Percentiles rank a stretch among this genome's conserved stretches.
These are phyloP conservation scores for Inga oerstediana DNA, from an alignment of 306 rosid genomes.

Conservation along the genomic window DNA sequence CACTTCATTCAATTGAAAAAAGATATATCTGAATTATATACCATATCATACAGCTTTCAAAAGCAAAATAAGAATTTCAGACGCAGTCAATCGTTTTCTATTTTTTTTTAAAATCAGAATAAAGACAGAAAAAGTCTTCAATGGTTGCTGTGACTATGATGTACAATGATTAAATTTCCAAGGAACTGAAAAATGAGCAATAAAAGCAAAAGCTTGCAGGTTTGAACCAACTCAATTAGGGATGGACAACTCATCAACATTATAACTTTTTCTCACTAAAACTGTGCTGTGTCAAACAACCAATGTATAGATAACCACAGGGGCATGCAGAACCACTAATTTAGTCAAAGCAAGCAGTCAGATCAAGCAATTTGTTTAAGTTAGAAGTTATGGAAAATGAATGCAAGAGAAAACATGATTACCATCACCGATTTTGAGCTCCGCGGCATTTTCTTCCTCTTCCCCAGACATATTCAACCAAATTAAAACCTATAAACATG, in stretches of 20 bases:
- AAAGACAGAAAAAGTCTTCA: not conserved
- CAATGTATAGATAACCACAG: not conserved
- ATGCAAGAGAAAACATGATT: not conserved
- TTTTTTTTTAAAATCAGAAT: not conserved
- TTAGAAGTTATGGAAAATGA: not conserved
- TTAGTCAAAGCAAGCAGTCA: not conserved
- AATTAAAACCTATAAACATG: not conserved
- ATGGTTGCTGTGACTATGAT: not conserved
- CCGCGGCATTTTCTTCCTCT: constrained; percentile 95
- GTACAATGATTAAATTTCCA: not conserved
- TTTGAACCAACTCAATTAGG: not conserved
- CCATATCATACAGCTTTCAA: not conserved
- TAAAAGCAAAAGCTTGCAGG: not conserved
- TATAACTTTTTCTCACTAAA: not conserved
- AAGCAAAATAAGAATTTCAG: not conserved
- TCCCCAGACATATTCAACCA: constrained; percentile 75
- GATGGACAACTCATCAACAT: not conserved
- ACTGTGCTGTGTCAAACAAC: not conserved
- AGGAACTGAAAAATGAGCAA: not conserved
- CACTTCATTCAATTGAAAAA: constrained; percentile 15
- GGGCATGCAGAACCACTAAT: not conserved
- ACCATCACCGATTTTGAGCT: constrained; percentile 98
- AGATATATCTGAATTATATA: constrained; percentile 8
- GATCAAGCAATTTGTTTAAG: not conserved
- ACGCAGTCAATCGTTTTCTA: not conserved